Evolutionary conservation across 2,329 filamentous ascomycete species (phyloP).

Genomic region (Diaporthe citri): DNA sequence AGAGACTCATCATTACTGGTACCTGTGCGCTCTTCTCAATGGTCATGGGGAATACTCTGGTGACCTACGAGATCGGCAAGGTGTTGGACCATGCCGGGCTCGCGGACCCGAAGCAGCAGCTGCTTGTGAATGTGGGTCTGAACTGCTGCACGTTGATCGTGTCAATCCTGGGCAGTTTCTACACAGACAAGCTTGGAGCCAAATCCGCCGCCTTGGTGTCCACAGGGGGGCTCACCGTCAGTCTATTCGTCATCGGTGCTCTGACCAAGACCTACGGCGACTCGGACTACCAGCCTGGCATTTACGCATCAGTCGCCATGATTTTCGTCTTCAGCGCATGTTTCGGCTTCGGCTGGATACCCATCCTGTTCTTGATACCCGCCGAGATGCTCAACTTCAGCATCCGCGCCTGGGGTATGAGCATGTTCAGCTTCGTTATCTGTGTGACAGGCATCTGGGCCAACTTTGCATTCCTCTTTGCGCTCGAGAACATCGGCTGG

Average conservation of each 20-base stretch:
- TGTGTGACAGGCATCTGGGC: conserved; percentile 40
- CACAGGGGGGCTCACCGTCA: conserved; percentile 42
- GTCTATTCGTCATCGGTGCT: conserved; percentile 56
- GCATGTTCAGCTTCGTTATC: conserved; percentile 41
- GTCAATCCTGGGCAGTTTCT: conserved; percentile 50
- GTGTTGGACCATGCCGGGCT: conserved; percentile 50
- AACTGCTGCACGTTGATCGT: conserved; percentile 53
- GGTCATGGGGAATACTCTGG: conserved; percentile 50
- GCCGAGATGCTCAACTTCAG: conserved; percentile 39
- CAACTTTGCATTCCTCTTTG: conserved; percentile 42
- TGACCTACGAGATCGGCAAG: conserved; percentile 48
- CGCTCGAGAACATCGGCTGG: conserved; percentile 44
- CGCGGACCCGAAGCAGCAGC: conserved; percentile 46
- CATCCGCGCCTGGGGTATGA: conserved; percentile 49
- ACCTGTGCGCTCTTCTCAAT: conserved; percentile 47
- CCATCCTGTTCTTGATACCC: conserved; percentile 27
- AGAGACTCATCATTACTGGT: conserved; percentile 45
- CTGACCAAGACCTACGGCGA: conserved; percentile 50
- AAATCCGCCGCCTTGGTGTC: conserved; percentile 45
- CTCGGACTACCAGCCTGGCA: conserved; percentile 32
- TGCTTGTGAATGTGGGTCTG: conserved; percentile 51
- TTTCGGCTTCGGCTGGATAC: conserved; percentile 34
- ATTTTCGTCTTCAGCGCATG: conserved; percentile 38
- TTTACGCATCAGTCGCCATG: conserved; percentile 38
- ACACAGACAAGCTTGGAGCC: conserved; percentile 51